Evolutionary conservation across 371 early-diverging fungal species (phyloP).

Genomic region (Nematocida minor): DNA sequence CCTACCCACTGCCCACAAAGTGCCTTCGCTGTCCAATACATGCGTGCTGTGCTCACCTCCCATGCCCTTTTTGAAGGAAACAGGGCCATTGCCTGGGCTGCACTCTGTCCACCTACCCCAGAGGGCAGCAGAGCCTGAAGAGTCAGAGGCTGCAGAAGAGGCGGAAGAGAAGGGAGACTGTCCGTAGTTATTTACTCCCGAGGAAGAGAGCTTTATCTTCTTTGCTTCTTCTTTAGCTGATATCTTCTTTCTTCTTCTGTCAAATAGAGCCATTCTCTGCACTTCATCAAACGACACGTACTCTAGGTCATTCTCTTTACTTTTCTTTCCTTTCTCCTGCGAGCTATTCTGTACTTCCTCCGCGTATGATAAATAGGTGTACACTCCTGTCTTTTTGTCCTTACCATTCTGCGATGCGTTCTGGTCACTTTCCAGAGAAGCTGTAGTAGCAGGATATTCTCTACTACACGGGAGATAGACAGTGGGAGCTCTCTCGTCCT

Average conservation of each 20-base stretch:
- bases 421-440: too few relatives aligned
- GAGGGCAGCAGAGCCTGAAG: too few relatives aligned
- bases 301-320: too few relatives aligned
- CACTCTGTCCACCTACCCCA: constrained; percentile 28
- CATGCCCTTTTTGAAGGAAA: constrained; percentile 48
- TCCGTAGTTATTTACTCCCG: constrained; percentile 87
- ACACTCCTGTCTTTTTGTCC: too few relatives aligned
- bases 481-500: too few relatives aligned
- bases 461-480: too few relatives aligned
- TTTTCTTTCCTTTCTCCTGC: neutral
- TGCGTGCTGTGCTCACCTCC: constrained; percentile 62
- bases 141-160: too few relatives aligned
- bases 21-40: constrained; percentile 53
- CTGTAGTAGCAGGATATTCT: too few relatives aligned
- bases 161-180: constrained; percentile 66
- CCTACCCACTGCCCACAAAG: constrained; percentile 61
- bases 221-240: neutral
- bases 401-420: too few relatives aligned
- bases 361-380: too few relatives aligned
- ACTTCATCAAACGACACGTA: neutral
- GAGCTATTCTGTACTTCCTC: neutral
- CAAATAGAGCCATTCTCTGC: neutral
- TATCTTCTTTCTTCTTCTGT: neutral
- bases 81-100: constrained; percentile 3
- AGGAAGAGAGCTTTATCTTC: constrained; percentile 67